Evolutionary conservation across 306 rosid species (phyloP).

Genomic region (Crataegus laevigata): DNA sequence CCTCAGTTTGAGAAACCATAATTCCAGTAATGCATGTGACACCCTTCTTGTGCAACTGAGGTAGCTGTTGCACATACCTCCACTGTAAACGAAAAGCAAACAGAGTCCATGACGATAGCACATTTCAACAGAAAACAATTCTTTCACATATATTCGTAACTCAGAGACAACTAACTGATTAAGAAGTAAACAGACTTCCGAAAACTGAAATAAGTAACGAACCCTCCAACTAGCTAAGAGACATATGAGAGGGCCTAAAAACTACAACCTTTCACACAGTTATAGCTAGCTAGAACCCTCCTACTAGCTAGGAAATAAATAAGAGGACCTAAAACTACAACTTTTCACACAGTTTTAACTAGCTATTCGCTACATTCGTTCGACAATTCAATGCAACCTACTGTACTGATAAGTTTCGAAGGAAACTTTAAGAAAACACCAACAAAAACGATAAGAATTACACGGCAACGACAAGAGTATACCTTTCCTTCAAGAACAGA

Average conservation of each 20-base stretch:
- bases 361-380: neutral
- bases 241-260: neutral
- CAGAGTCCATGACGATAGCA: neutral
- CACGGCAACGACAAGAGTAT: neutral
- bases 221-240: neutral
- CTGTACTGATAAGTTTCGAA: neutral
- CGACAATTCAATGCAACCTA: neutral
- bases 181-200: neutral
- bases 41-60: slow-evolving; percentile 81
- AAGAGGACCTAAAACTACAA: neutral
- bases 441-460: neutral
- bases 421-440: neutral
- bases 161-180: neutral
- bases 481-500: slow-evolving; percentile 66
- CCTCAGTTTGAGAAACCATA: slow-evolving; percentile 64
- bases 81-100: slow-evolving; percentile 37
- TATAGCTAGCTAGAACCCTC: neutral
- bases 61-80: slow-evolving; percentile 66
- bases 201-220: neutral
- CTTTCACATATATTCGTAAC: neutral
- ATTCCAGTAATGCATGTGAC: slow-evolving; percentile 87
- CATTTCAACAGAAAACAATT: slow-evolving; percentile 8
- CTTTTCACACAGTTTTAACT: neutral
- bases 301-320: neutral
- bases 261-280: neutral